Percentiles rank a stretch among this genome's conserved stretches.
Evolutionary conservation across 495 filamentous ascomycete species (phyloP).

Genomic region (Aspergillus bertholletiae): DNA sequence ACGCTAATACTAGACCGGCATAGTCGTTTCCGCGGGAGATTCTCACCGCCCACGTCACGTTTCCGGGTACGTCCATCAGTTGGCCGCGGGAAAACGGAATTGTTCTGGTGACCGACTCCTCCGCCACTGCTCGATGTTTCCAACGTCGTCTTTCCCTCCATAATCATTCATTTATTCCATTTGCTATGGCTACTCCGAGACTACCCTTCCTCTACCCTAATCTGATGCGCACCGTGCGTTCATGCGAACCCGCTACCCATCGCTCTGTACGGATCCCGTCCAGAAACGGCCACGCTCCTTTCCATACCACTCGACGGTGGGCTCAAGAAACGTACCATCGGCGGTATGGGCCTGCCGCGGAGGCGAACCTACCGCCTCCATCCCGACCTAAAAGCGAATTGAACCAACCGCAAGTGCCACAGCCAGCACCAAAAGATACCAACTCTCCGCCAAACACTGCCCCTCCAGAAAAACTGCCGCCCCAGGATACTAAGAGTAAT

Average conservation of each 20-base stretch:
- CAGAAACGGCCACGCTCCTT: conserved; percentile 20
- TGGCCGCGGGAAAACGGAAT: conserved; percentile 35
- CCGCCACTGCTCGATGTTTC: conserved; percentile 2
- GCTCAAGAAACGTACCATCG: conserved; percentile 43
- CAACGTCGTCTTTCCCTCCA: background rate
- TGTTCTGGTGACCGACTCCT: background rate
- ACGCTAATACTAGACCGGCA: background rate
- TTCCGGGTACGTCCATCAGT: conserved; percentile 12
- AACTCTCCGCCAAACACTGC: conserved; percentile 6
- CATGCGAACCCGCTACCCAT: conserved; percentile 34
- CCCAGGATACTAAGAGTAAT: conserved; percentile 1
- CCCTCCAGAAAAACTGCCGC: conserved; percentile 15
- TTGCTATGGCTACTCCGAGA: conserved; percentile 61
- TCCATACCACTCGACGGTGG: conserved; percentile 38
- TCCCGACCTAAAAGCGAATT: conserved; percentile 22
- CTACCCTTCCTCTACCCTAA: conserved; percentile 75
- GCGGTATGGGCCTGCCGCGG: conserved; percentile 50
- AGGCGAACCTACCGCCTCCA: conserved; percentile 41
- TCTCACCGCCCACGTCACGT: conserved; percentile 28
- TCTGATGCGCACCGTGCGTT: conserved; percentile 47
- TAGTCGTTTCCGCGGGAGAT: conserved; percentile 32
- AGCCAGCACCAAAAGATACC: conserved; percentile 17
- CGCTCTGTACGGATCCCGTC: conserved; percentile 26
- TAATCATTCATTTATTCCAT: no score
- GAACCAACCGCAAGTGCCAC: conserved; percentile 15